Evolutionary conservation across 768 basidiomycete genomes (phyloP), one percentile per base, ranked within the genome.

Genomic region (Tylopilus vinaceipallidus): DNA sequence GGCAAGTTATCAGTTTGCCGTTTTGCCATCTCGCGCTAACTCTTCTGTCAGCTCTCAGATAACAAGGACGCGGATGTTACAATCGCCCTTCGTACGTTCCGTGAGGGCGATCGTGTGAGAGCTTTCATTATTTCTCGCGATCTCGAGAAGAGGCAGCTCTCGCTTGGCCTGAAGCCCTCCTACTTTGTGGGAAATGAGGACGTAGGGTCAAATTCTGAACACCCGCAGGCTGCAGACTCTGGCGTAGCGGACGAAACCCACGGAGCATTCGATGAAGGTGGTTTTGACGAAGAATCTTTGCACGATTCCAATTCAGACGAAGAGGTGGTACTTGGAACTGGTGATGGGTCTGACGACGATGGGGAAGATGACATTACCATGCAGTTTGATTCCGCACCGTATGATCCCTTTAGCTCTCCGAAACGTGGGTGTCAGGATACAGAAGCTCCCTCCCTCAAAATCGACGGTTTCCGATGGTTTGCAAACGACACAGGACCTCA

Each of bases 31-130:
- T n/a, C n/a, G 16, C 45, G 41, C 42, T 42, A 34, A 33, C 43
- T 20, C 43, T 47, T 48, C 17, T 19, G 29, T 22, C 54, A 97
- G 93, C 76, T 98, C 36, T 89, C 94, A 8, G 95, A 98, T 62
- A 91, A 90, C 65, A 76, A 82, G 54, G 81, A 87, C 26, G 88
- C 88, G 4, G 91, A 95, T 66, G 83, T 90, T 19, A 69, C 77
- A 23, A 69, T 86, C 33, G 93, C 92, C 9, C 76, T 97, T 33
- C 82, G 78, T 39, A 83, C 81, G 32, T 95, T 98, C 77, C 80
- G 84, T 26, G 86, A 87, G 65, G 93, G 92, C 6, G 93, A 98
- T 68, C 77, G 75, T 33, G 89, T 98, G 52, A 90, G 86, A 66
- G 90, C 88, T 2, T 66, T 85, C 42, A 77, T 99, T 36, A 67